A percentile compares a stretch with the other conserved stretches of the same genome.
These are phyloP conservation scores for Jacaranda copaia DNA, from an alignment of 257 asterid species.

Conservation along the genomic window DNA sequence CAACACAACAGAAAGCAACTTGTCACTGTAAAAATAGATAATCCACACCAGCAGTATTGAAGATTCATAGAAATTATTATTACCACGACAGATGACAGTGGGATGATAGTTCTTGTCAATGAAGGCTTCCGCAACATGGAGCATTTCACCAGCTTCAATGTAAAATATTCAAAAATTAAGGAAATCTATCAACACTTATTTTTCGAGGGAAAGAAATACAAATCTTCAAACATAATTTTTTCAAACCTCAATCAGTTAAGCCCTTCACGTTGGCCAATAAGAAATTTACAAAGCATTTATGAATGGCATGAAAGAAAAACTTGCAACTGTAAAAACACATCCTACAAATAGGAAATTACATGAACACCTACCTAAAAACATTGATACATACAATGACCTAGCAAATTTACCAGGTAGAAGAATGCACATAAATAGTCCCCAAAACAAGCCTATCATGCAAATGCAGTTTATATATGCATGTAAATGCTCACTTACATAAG, in stretches of 20 bases:
- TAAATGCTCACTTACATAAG: neutral
- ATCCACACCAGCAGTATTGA: neutral
- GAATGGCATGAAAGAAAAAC: neutral
- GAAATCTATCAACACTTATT: slow-evolving; percentile 6
- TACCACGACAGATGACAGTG: slow-evolving; percentile 95
- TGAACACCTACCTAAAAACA: neutral
- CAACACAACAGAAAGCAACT: slow-evolving; percentile 33
- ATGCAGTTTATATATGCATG: slow-evolving; percentile 4
- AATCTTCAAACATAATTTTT: neutral
- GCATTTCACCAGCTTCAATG: slow-evolving; percentile 97
- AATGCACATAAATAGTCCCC: slow-evolving; percentile 8
- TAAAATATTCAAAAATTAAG: slow-evolving; percentile 26
- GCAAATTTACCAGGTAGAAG: neutral
- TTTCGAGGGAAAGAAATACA: neutral
- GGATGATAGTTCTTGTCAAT: slow-evolving; percentile 92
- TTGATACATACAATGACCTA: neutral
- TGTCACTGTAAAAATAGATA: slow-evolving; percentile 34
- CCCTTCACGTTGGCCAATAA: slow-evolving; percentile 11
- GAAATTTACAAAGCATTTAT: neutral
- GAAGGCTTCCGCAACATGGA: slow-evolving; percentile 98
- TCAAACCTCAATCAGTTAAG: neutral
- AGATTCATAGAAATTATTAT: slow-evolving; percentile 3
- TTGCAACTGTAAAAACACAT: slow-evolving; percentile 13
- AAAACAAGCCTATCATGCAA: neutral
- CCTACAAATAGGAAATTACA: neutral